Base-by-base conservation (phyloP, 371 early-diverging fungal species). In the Sporodiniella umbellata region DNA sequence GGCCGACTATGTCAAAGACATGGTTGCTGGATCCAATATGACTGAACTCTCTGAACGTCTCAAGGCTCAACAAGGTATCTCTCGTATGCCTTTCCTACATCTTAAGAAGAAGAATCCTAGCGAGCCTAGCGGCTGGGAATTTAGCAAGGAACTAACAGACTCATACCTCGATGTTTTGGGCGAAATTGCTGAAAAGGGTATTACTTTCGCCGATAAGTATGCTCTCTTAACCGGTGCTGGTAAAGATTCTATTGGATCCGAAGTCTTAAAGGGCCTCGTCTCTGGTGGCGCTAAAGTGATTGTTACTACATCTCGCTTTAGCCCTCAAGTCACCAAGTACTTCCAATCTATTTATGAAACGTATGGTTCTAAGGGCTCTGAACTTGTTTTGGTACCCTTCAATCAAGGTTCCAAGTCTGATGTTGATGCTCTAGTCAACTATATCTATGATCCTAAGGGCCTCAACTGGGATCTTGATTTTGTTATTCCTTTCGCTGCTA, bases 401-500 rank as follows among this genome's bases (percentile, higher is more conserved):
- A 97, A 97, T 71, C 94, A 90, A 56, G 96, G 87, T 43, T 93
- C 95, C 15, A 80, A 85, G 65, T 81, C 83, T 57, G 98, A 97
- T 71, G 83, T 89, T 18, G 76, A 83, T 48, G 74, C 80, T 18
- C 69, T 97, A 8, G 78, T 96, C 44, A 71, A 88, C 60, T 94
- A 92, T 72, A 88, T 96, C 45, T 96, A 94, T 70, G 90, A 90
- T 53, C 79, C 79, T 44, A 84, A 85, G 79, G 92, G 92, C 49
- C 80, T 96, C 23, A 80, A 82, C 57, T 92, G 92, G 92, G 93
- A 95, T 73, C 83, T 96, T 58, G 98, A 97, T 76, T 89, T 81
- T 62, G 79, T 97, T 51, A 81, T 97, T 64, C 98, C 98, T 23
- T 97, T 97, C 71, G 98, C 95, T 42, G 96, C 98, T 30, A 88